These are phyloP conservation scores for Annulohypoxylon moriforme DNA, from an alignment of 495 filamentous ascomycete genomes.

Conservation along the genomic window DNA sequence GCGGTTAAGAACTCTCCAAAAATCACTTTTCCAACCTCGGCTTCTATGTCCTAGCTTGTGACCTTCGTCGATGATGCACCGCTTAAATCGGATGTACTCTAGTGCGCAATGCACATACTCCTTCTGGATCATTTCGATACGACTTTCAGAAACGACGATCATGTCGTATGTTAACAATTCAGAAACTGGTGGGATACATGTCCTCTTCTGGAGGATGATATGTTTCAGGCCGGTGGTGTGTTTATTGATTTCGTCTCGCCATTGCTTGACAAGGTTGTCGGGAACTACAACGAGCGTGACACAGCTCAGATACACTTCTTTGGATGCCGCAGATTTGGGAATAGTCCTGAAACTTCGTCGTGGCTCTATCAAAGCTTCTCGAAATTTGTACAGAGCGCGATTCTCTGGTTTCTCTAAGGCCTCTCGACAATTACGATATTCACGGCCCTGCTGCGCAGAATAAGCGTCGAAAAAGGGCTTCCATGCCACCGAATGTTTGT, in stretches of 20 bases:
- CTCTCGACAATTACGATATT: constrained; percentile 63
- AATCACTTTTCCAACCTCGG: constrained; percentile 67
- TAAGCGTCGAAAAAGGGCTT: constrained; percentile 64
- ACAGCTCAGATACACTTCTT: constrained; percentile 70
- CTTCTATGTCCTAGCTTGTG: constrained; percentile 76
- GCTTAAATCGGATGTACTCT: constrained; percentile 79
- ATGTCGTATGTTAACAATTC: constrained; percentile 79
- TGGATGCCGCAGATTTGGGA: constrained; percentile 46
- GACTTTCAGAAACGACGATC: constrained; percentile 77
- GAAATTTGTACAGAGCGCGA: constrained; percentile 54
- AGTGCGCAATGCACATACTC: constrained; percentile 59
- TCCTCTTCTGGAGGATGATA: constrained; percentile 65
- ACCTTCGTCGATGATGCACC: constrained; percentile 92
- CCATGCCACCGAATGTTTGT: constrained; percentile 76
- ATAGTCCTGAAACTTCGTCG: constrained; percentile 55
- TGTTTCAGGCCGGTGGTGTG: constrained; percentile 77
- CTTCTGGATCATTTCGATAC: constrained; percentile 74
- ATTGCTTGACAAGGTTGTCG: constrained; percentile 75
- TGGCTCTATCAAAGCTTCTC: constrained; percentile 48
- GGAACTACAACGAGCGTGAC: constrained; percentile 78
- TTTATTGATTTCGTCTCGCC: constrained; percentile 72
- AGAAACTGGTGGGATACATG: constrained; percentile 65
- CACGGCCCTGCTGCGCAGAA: constrained; percentile 46
- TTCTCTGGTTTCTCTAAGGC: constrained; percentile 57
- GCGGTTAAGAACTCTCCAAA: constrained; percentile 72